Evolutionary conservation across 192 early-diverging fungal species (phyloP).

Genomic region (Tieghemiomyces parasiticus): DNA sequence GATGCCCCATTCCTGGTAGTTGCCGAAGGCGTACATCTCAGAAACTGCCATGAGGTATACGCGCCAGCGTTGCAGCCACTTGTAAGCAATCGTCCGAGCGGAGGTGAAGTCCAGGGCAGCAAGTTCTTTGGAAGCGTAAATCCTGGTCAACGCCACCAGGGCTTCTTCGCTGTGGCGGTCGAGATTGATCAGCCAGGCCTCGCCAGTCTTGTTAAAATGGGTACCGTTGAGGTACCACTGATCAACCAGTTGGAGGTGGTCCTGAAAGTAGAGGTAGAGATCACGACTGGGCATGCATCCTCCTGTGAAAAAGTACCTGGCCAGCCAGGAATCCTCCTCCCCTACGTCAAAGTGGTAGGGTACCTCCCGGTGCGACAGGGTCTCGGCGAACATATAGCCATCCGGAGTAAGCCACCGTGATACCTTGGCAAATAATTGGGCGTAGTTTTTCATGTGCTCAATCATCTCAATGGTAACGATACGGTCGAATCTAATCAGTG

Average conservation of each 20-base stretch:
- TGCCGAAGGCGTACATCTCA: slow-evolving; percentile 37
- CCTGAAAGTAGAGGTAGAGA: slow-evolving; percentile 43
- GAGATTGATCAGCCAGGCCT: slow-evolving; percentile 35
- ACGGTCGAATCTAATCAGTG: slow-evolving; percentile 40
- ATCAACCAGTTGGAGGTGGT: slow-evolving; percentile 32
- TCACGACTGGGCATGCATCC: slow-evolving; percentile 32
- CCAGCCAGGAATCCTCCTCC: slow-evolving; percentile 34
- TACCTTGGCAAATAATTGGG: slow-evolving; percentile 30
- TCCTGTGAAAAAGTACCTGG: slow-evolving; percentile 49
- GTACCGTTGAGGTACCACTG: slow-evolving; percentile 41
- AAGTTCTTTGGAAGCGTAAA: slow-evolving; percentile 2
- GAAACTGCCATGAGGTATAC: slow-evolving; percentile 40
- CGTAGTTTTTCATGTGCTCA: slow-evolving; percentile 56
- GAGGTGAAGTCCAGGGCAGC: background rate
- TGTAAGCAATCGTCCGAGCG: background rate
- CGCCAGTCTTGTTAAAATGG: slow-evolving; percentile 38
- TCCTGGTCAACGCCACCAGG: background rate
- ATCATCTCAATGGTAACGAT: slow-evolving; percentile 62
- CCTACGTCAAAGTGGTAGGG: slow-evolving; percentile 43
- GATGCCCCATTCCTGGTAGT: slow-evolving; percentile 43
- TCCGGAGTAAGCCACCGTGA: slow-evolving; percentile 36
- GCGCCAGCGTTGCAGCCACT: slow-evolving; percentile 47
- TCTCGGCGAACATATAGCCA: slow-evolving; percentile 46
- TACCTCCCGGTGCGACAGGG: slow-evolving; percentile 33
- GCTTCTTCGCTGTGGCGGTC: slow-evolving; percentile 17